Conservation (phyloP, 2,329 filamentous ascomycete species). For the Alternaria postmessia region DNA sequence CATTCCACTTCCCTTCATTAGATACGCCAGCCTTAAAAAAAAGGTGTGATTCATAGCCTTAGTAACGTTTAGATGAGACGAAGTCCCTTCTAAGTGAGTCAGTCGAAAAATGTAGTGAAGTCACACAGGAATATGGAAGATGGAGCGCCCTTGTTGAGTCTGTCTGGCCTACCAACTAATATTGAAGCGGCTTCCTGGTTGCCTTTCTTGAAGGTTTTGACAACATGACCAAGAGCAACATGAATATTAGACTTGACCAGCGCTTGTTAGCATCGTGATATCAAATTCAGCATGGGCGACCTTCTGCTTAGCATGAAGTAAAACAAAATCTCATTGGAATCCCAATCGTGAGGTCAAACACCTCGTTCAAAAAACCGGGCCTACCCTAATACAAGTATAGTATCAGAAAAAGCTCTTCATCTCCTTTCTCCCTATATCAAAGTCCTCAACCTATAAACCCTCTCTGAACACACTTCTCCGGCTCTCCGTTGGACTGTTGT, state of each 20-base stretch:
- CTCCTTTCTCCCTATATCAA: not conserved
- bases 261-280: not conserved
- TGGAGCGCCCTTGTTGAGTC: not conserved
- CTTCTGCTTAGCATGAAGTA: not conserved
- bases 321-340: not conserved
- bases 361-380: not conserved
- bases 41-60: too few species aligned
- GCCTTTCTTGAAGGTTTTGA: not conserved
- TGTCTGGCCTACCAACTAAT: not conserved
- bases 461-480: constrained; percentile 75
- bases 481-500: constrained; percentile 70
- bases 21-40: too few species aligned
- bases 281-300: not conserved
- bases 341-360: not conserved
- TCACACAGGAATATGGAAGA: too few species aligned
- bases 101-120: too few species aligned
- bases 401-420: not conserved
- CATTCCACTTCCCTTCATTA: too few species aligned
- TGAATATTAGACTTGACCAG: fast-evolving
- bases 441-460: constrained; percentile 60
- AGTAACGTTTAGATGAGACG: too few species aligned
- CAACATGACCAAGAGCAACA: not conserved
- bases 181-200: not conserved
- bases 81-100: too few species aligned
- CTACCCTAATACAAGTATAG: not conserved